Evolutionary conservation across 768 basidiomycete species (phyloP).

Genomic region (Auricularia sp.): DNA sequence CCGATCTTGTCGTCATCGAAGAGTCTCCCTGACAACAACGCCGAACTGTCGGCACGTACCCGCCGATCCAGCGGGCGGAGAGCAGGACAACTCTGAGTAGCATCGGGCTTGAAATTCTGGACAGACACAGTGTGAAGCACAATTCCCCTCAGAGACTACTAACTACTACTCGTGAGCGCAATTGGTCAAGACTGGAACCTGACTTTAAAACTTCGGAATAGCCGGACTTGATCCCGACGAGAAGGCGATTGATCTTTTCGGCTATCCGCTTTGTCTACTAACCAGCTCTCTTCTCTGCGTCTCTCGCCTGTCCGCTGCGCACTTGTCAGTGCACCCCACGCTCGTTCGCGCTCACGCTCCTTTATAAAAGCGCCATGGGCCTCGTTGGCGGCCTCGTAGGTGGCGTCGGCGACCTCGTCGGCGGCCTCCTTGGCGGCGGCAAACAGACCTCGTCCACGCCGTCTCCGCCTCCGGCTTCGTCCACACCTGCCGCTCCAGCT

Average conservation of each 20-base stretch:
- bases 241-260: background rate
- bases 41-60: too few relatives aligned
- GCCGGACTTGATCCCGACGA: background rate
- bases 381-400: background rate
- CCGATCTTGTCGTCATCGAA: too few relatives aligned
- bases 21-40: too few relatives aligned
- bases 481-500: background rate
- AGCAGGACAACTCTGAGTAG: too few relatives aligned
- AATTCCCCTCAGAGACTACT: too few relatives aligned
- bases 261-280: background rate
- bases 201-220: background rate
- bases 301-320: background rate
- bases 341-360: background rate
- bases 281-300: background rate
- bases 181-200: too few relatives aligned
- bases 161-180: too few relatives aligned
- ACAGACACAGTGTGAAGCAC: too few relatives aligned
- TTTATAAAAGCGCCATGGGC: background rate
- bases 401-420: background rate
- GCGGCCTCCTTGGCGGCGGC: too few relatives aligned
- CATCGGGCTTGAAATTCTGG: too few relatives aligned
- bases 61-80: too few relatives aligned
- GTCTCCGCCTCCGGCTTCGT: background rate
- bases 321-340: background rate
- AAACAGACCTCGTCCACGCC: too few relatives aligned